Percentiles rank a stretch among this genome's conserved stretches.
phyloP scores from a whole-genome alignment of 2,329 filamentous ascomycete species.

The Ophiosphaerella korrae region DNA sequence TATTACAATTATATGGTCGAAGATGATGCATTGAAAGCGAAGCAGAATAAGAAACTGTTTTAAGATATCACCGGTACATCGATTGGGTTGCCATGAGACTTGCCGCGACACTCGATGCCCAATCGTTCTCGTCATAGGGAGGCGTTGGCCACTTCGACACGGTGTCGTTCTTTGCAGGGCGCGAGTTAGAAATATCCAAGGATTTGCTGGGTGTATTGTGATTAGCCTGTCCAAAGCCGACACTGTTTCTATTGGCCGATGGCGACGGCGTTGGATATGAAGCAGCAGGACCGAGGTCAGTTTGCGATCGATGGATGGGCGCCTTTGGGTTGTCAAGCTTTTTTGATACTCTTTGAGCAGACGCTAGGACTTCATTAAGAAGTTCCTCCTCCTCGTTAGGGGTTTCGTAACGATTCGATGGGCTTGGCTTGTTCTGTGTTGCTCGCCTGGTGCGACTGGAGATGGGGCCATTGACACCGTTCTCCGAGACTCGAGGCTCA shows the following conservation, averaged over 20 bases:
- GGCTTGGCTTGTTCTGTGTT: slow-evolving; percentile 70
- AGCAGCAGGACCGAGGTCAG: slow-evolving; percentile 64
- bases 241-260: slow-evolving; percentile 80
- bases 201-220: slow-evolving; percentile 71
- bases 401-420: slow-evolving; percentile 85
- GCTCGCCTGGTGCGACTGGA: slow-evolving; percentile 81
- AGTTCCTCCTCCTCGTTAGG: slow-evolving; percentile 97
- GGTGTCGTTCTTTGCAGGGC: slow-evolving; percentile 51
- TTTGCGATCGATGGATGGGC: slow-evolving; percentile 57
- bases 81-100: slow-evolving; percentile 60
- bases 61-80: slow-evolving; percentile 38
- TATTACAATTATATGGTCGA: slow-evolving; percentile 42
- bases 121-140: slow-evolving; percentile 91
- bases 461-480: slow-evolving; percentile 60
- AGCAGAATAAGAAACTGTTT: slow-evolving; percentile 17
- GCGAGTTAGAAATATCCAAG: slow-evolving; percentile 63
- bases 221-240: slow-evolving; percentile 71
- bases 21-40: slow-evolving; percentile 35
- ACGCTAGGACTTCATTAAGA: slow-evolving; percentile 83
- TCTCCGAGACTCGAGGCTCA: slow-evolving; percentile 65
- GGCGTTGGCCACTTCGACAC: slow-evolving; percentile 89
- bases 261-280: slow-evolving; percentile 75
- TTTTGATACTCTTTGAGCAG: slow-evolving; percentile 75
- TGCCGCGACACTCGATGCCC: slow-evolving; percentile 81
- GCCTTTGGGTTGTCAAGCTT: slow-evolving; percentile 65